Base-by-base conservation (phyloP, 352 stramenopile genomes). In the Globisporangium okanoganense region DNA sequence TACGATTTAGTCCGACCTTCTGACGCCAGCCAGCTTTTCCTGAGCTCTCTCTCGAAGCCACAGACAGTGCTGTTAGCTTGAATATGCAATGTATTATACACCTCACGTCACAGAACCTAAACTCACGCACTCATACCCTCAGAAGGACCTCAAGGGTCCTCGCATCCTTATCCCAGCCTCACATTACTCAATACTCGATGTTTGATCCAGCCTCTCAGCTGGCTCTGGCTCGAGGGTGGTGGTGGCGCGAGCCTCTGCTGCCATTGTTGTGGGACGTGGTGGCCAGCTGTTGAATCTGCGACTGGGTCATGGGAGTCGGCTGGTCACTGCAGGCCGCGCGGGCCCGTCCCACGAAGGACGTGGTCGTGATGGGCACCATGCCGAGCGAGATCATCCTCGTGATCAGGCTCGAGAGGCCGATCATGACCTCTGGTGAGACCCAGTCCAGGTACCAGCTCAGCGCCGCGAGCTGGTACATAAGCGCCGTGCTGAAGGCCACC, bases 311-410 rank as follows among this genome's bases (percentile, higher is more conserved):
- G 9, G 10, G 0, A 40, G 14, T 5, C 5, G 58, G 16, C 47
- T 65, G 67, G 1, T 79, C 71, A 27, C 69, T 60, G 41, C 73
- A 78, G 24, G 72, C 59, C 38, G 70, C 65, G 33, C 70, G 61
- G 8, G 76, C 61, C 4, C 72, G 69, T 16, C 69, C 64, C 61
- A 84, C 75, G 60, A 87, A 88, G 18, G 76, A 87, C 8, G 73
- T 84, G 35, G 79, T 87, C n/a, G 79, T 87, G 65, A 88, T 82
- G 10, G 76, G 79, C 56, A 88, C 71, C 76, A 88, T 88, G n/a
- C 79, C 79, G 33, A 88, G 66, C 41, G 79, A 87, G 60, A 85
- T 85, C 60, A 82, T 82, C n/a, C 77, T 57, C 27, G 77, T 87
- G 62, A 89, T 86, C 54, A 87, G 72, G 29, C 79, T 87, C 3